These are phyloP conservation scores for Sungouiozyma intestinalis DNA, from an alignment of 805 yeast genomes.

Conservation along the genomic window DNA sequence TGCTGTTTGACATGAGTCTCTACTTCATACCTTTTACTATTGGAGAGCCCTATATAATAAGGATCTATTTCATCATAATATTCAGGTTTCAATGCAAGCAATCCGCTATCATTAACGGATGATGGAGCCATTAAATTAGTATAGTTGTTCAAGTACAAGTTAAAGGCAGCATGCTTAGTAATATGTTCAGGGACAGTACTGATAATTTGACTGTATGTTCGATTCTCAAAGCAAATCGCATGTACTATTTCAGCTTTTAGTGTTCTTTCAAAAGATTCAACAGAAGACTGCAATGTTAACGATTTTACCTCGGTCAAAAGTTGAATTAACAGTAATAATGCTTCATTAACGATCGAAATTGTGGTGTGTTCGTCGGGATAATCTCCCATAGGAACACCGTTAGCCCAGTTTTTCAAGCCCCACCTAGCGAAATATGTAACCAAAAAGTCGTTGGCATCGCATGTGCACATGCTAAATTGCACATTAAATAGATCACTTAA, in stretches of 20 bases:
- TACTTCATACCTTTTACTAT: constrained; percentile 79
- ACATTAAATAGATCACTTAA: constrained; percentile 65
- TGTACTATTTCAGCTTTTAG: constrained; percentile 71
- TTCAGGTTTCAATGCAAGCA: constrained; percentile 56
- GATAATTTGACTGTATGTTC: constrained; percentile 61
- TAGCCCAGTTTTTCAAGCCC: constrained; percentile 49
- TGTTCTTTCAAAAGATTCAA: constrained; percentile 39
- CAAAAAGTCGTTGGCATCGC: constrained; percentile 46
- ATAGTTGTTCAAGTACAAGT: constrained; percentile 41
- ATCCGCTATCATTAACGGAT: constrained; percentile 47
- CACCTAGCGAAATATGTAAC: constrained; percentile 57
- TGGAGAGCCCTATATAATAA: constrained; percentile 63
- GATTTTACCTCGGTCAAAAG: constrained; percentile 58
- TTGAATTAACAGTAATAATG: constrained; percentile 55
- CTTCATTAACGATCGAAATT: constrained; percentile 68
- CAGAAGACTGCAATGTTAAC: constrained; percentile 39
- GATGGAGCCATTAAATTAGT: constrained; percentile 57
- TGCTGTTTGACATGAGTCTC: constrained; percentile 48
- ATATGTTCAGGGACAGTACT: constrained; percentile 67
- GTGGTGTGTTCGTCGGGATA: constrained; percentile 37
- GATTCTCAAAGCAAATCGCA: constrained; percentile 63
- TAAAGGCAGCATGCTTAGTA: constrained; percentile 64
- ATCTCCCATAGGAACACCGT: constrained; percentile 31
- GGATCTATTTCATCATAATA: constrained; percentile 57
- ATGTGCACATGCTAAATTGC: constrained; percentile 49